Evolutionary conservation across 768 basidiomycete genomes (phyloP).

Genomic region (Pulveroboletus sp.): DNA sequence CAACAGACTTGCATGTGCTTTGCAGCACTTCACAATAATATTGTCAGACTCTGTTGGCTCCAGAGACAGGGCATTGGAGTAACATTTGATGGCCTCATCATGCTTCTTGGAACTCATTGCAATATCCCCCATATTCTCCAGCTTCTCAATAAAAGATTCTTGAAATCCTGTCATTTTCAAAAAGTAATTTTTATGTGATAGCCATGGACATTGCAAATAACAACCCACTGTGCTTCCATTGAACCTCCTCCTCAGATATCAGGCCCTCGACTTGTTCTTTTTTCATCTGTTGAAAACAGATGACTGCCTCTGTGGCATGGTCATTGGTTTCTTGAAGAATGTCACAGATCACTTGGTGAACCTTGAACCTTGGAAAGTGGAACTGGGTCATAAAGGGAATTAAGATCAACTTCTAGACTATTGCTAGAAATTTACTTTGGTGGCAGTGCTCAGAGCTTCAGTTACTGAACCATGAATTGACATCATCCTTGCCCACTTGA

Average conservation of each 20-base stretch:
- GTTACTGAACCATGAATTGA: not conserved
- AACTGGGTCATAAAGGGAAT: not conserved
- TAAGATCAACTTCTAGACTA: not conserved
- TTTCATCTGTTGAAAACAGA: not conserved
- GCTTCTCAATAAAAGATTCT: not conserved
- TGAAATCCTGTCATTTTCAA: too few relatives aligned
- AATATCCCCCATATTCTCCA: not conserved
- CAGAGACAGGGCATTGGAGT: not conserved
- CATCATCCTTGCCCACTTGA: not conserved
- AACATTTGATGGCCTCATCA: not conserved
- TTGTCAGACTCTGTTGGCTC: fast-evolving
- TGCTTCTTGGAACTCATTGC: not conserved
- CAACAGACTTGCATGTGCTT: not conserved
- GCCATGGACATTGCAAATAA: too few relatives aligned
- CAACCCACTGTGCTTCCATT: slow-evolving; percentile 1
- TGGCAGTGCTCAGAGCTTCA: not conserved
- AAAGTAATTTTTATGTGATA: too few relatives aligned
- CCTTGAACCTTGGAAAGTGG: not conserved
- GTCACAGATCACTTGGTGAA: not conserved
- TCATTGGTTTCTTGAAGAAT: not conserved
- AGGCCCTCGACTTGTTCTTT: not conserved
- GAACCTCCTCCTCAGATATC: not conserved
- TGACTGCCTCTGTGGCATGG: not conserved
- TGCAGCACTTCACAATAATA: slow-evolving; percentile 7
- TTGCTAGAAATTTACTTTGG: not conserved